A percentile compares a stretch with the other conserved stretches of the same genome.
Evolutionary conservation across 148 eudicot species (phyloP).

Genomic region (Gaultheria prostrata): DNA sequence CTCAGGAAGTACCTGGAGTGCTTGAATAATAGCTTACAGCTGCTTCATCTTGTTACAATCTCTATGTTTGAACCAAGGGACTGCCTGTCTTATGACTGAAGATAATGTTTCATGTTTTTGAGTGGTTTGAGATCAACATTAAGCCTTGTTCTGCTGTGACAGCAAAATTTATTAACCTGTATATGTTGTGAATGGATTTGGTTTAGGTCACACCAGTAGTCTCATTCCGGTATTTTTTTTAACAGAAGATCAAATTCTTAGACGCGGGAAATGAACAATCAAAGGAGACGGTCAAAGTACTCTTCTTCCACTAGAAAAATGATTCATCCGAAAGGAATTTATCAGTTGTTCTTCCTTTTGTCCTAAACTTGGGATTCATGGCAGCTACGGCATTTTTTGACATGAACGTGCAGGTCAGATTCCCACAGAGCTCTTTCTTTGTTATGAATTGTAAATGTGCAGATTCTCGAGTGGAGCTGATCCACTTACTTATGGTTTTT

Average conservation of each 20-base stretch:
- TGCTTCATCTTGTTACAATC: constrained; percentile 1
- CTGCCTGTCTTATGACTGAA: neutral
- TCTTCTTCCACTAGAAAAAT: constrained; percentile 23
- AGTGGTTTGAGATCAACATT: neutral
- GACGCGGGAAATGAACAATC: constrained; percentile 39
- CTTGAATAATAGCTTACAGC: neutral
- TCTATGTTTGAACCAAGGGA: neutral
- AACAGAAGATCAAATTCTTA: constrained; percentile 43
- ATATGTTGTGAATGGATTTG: neutral
- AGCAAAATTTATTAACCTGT: neutral
- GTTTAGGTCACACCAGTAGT: neutral
- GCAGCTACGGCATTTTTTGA: constrained; percentile 74
- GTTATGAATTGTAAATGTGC: neutral
- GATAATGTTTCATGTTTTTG: neutral
- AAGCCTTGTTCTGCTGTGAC: neutral
- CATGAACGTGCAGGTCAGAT: constrained; percentile 89
- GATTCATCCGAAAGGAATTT: constrained; percentile 28
- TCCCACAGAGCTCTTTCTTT: constrained; percentile 1
- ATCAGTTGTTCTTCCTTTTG: constrained; percentile 60
- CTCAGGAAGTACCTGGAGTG: neutral
- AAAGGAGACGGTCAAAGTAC: constrained; percentile 22
- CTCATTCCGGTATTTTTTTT: constrained; percentile 24
- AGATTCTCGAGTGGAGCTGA: neutral
- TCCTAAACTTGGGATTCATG: constrained; percentile 85
- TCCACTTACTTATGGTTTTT: neutral